phyloP scores from a whole-genome alignment of 352 stramenopile genomes.

The Phytopythium helicoides region DNA sequence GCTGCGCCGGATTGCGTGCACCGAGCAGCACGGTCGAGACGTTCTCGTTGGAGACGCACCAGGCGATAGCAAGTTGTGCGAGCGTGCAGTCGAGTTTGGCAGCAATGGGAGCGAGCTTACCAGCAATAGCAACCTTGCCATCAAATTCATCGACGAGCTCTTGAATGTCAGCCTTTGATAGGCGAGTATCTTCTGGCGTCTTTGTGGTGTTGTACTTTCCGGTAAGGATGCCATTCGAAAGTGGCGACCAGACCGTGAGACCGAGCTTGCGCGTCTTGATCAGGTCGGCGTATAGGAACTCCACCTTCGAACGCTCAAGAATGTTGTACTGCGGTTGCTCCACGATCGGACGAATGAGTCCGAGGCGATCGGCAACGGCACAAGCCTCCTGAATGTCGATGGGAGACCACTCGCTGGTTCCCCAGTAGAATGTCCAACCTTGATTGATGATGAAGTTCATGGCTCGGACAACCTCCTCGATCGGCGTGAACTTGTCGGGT shows the following conservation, averaged over 20 bases:
- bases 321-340: too few relatives aligned
- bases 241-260: slow-evolving; percentile 51
- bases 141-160: slow-evolving; percentile 18
- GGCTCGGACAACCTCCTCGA: slow-evolving; percentile 24
- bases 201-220: slow-evolving; percentile 47
- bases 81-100: slow-evolving; percentile 32
- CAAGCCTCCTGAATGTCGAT: too few relatives aligned
- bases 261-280: slow-evolving; percentile 58
- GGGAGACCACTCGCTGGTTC: too few relatives aligned
- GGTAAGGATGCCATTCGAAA: slow-evolving; percentile 42
- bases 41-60: slow-evolving; percentile 43
- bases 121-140: slow-evolving; percentile 19
- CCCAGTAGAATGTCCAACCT: too few relatives aligned
- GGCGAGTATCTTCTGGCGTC: slow-evolving; percentile 25
- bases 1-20: too few relatives aligned
- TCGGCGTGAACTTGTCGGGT: slow-evolving; percentile 28
- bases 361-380: too few relatives aligned
- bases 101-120: slow-evolving; percentile 20
- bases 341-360: too few relatives aligned
- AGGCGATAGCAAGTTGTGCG: slow-evolving; percentile 46
- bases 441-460: slow-evolving; percentile 63
- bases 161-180: slow-evolving; percentile 10
- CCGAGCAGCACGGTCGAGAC: slow-evolving; percentile 48
- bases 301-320: too few relatives aligned
- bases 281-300: slow-evolving; percentile 52